Conservation (phyloP, 2,329 filamentous ascomycete species). For the Apiospora malaysiana region DNA sequence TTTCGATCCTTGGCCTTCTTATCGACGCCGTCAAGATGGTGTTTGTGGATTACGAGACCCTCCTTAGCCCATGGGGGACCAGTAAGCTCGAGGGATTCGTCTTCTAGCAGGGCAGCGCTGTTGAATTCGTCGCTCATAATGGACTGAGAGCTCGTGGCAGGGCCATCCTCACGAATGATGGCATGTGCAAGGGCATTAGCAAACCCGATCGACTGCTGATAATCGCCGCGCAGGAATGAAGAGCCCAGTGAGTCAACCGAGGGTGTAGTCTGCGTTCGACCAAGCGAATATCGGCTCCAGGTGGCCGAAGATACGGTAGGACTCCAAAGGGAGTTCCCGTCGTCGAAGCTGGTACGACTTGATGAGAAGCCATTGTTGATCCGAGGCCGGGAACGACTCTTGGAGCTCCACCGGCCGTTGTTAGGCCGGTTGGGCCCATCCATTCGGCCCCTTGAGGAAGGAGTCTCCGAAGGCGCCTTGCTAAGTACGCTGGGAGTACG, state of each 20-base stretch:
- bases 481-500: conserved; percentile 90
- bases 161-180: conserved; percentile 86
- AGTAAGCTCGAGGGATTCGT: conserved; percentile 88
- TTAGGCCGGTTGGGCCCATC: conserved; percentile 59
- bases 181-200: conserved; percentile 95
- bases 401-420: conserved; percentile 79
- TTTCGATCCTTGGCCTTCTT: conserved; percentile 93
- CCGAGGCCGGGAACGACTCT: conserved; percentile 81
- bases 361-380: conserved; percentile 85
- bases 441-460: conserved; percentile 73
- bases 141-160: conserved; percentile 56
- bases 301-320: conserved; percentile 85
- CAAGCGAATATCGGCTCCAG: conserved; percentile 93
- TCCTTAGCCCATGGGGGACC: conserved; percentile 99
- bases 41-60: conserved; percentile 93
- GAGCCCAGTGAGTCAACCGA: conserved; percentile 91
- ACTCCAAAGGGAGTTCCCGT: conserved; percentile 88
- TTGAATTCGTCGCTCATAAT: conserved; percentile 66
- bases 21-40: conserved; percentile 88
- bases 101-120: conserved; percentile 77
- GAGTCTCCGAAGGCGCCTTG: conserved; percentile 86
- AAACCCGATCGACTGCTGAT: conserved; percentile 96
- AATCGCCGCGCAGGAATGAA: conserved; percentile 76
- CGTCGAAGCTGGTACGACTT: conserved; percentile 92
- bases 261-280: conserved; percentile 88